Percentiles rank a stretch among this genome's conserved stretches.
Evolutionary conservation across 2,329 filamentous ascomycete species (phyloP).

Genomic region (Colletotrichum salicis): DNA sequence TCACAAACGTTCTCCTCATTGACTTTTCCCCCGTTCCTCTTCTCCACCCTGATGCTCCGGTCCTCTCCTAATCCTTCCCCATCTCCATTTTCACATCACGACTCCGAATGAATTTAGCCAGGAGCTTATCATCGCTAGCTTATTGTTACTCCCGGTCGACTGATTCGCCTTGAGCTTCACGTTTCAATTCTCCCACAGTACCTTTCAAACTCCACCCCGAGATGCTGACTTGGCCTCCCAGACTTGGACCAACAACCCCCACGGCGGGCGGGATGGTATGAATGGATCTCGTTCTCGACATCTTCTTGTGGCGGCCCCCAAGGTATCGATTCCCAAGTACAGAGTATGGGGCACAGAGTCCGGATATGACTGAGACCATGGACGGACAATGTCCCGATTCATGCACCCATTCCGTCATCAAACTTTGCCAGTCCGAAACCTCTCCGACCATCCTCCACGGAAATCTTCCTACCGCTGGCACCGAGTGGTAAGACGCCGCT

Average conservation of each 20-base stretch:
- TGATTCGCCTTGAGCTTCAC: background rate
- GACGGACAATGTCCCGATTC: conserved; percentile 11
- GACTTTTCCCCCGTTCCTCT: background rate
- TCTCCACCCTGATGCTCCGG: background rate
- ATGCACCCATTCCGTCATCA: background rate
- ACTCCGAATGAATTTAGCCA: background rate
- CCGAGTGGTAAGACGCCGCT: background rate
- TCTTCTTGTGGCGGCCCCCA: background rate
- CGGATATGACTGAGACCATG: background rate
- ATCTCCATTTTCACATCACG: background rate
- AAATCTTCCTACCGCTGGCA: background rate
- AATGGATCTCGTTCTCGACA: background rate
- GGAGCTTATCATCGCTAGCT: background rate
- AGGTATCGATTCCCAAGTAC: background rate
- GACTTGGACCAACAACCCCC: background rate
- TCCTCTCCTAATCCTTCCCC: background rate
- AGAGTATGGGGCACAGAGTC: background rate
- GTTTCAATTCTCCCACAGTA: background rate
- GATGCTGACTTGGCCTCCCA: background rate
- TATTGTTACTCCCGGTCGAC: background rate
- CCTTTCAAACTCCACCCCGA: background rate
- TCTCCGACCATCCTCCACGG: conserved; percentile 8
- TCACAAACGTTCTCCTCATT: background rate
- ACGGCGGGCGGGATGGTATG: background rate
- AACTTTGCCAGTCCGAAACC: background rate